These are phyloP conservation scores for Andalucia godoyi DNA, from an alignment of 78 protist genomes.

Conservation along the genomic window DNA sequence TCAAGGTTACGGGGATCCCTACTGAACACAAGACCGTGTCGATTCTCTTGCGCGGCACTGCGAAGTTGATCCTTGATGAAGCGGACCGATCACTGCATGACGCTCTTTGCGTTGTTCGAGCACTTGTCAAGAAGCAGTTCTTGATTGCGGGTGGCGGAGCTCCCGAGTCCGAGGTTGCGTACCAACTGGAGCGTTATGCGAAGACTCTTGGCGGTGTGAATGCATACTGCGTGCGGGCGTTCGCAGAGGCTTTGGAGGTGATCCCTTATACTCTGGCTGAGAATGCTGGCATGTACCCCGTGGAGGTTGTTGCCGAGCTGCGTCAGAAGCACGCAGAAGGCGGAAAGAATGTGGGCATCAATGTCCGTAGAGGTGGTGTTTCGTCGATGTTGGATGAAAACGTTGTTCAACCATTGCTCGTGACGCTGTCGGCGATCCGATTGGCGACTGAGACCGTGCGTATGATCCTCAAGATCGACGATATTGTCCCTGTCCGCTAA, in stretches of 20 bases:
- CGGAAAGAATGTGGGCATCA: conserved; percentile 81
- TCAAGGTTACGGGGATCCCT: conserved; percentile 74
- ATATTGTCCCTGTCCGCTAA: conserved; percentile 47
- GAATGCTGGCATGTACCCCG: conserved; percentile 98
- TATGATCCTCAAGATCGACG: conserved; percentile 95
- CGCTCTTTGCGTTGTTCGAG: conserved; percentile 97
- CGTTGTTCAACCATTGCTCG: conserved; percentile 97
- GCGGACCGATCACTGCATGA: conserved; percentile 97
- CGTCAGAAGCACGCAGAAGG: conserved; percentile 81
- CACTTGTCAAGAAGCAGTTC: conserved; percentile 84
- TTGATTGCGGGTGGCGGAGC: conserved; percentile 98
- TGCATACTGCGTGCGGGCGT: conserved; percentile 76
- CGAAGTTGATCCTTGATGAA: conserved; percentile 87
- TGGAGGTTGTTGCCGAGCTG: conserved; percentile 89
- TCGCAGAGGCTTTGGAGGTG: conserved; percentile 94
- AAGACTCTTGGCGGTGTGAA: conserved; percentile 66
- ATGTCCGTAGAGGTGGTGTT: conserved; percentile 62
- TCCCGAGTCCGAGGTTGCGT: conserved; percentile 82
- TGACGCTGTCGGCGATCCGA: conserved; percentile 70
- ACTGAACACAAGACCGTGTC: conserved; percentile 78
- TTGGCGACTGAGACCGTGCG: conserved; percentile 98
- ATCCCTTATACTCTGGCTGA: conserved; percentile 98
- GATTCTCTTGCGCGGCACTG: conserved; percentile 84
- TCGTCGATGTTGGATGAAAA: conserved; percentile 83
- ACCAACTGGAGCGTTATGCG: conserved; percentile 58